Evolutionary conservation across 768 basidiomycete genomes (phyloP), one percentile per base, ranked within the genome.

Genomic region (Terana coerulea): DNA sequence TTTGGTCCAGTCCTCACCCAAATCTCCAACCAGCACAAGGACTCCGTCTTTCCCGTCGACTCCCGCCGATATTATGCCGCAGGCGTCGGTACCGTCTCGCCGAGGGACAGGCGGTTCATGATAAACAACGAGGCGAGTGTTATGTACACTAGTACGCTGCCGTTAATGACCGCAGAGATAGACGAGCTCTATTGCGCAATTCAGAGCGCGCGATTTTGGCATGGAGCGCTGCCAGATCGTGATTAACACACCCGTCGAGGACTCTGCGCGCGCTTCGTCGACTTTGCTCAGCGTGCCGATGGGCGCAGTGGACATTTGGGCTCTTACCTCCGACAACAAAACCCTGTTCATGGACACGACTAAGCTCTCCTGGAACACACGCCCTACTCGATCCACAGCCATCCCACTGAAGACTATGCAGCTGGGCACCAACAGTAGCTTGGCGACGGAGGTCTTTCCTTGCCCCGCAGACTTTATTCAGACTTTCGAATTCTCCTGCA

Each of bases 181-280:
- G 49, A 34, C 26, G 17, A 12, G 17, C 40, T 40, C 49, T 19
- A 33, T 51, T 28, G 24, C 37, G 5, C 49, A 51, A 25, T 51
- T 51, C 31, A 24, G 49, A 14, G 49, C 34, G 8, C 49, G 39
- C 3, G 49, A 51, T 30, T 51, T 39, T 39, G 49, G 49, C 41
- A 55, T 55, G 43, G 54, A 47, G 29, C 35, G n/a, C 33, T 42
- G 49, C 19, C 17, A 28, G 25, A 5, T 40, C n/a, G 46, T 31
- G n/a, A 3, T 47, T 15, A 10, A 6, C 25, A 6, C 31, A 6
- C 44, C 44, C 12, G 6, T 5, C 11, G 10, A 12, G 5, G 5
- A 29, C 15, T 5, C 6, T 14, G 39, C 11, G 21, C 9, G 15
- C 9, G 15, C 8, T 33, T 9, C 15, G 8, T 33, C 31, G 8